Percentiles rank a stretch among this genome's conserved stretches.
Evolutionary conservation across 495 filamentous ascomycete species (phyloP).

Genomic region (Penicillium cataractarum): DNA sequence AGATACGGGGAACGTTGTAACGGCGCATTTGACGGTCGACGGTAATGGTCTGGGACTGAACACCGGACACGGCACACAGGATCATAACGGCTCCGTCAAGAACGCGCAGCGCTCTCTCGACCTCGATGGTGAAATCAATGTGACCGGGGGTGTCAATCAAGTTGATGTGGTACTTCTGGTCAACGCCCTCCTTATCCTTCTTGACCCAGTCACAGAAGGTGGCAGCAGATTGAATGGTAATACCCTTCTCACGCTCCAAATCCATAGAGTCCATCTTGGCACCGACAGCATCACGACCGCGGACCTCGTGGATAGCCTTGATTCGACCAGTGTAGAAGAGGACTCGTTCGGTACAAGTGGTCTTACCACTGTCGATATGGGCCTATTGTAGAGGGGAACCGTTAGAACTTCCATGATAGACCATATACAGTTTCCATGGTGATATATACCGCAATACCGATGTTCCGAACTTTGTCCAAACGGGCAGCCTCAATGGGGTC

Average conservation of each 20-base stretch:
- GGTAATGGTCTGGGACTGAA: conserved; percentile 97
- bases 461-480: conserved; percentile 83
- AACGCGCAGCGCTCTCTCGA: conserved; percentile 93
- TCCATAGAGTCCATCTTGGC: conserved; percentile 99
- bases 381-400: conserved; percentile 56
- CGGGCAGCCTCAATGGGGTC: conserved; percentile 75
- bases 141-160: conserved; percentile 98
- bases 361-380: conserved; percentile 99
- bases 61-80: conserved; percentile 94
- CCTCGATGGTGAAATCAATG: conserved; percentile 99
- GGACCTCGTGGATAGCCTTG: conserved; percentile 95
- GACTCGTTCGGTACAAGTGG: conserved; percentile 93
- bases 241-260: conserved; percentile 95
- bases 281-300: conserved; percentile 92
- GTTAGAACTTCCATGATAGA: conserved; percentile 16
- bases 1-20: conserved; percentile 94
- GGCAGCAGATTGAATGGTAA: conserved; percentile 97
- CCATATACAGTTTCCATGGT: not conserved
- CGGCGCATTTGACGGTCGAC: conserved; percentile 98
- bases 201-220: conserved; percentile 99
- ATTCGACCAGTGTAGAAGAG: conserved; percentile 98
- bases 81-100: conserved; percentile 99
- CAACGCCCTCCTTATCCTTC: conserved; percentile 67
- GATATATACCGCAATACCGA: conserved; percentile 87
- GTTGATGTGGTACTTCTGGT: conserved; percentile 96